These are phyloP conservation scores for Pilaira anomala DNA, from an alignment of 192 early-diverging fungal genomes.

Conservation along the genomic window DNA sequence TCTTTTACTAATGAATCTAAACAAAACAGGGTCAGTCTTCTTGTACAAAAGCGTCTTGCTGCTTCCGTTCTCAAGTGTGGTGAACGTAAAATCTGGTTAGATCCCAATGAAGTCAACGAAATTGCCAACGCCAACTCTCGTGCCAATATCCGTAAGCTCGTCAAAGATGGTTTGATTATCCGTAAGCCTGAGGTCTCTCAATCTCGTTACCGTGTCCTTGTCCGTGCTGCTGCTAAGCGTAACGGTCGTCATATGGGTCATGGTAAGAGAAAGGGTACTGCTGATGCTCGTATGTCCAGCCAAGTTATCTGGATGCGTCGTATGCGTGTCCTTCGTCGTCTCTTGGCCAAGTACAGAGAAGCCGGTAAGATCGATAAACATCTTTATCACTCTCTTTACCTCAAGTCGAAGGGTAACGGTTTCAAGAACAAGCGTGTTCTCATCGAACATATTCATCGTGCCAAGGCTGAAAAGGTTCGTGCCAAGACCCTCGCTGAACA, in stretches of 20 bases:
- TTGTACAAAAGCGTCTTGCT: constrained; percentile 93
- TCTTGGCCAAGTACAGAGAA: constrained; percentile 97
- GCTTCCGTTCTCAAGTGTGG: constrained; percentile 97
- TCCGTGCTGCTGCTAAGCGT: constrained; percentile 91
- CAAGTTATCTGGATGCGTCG: constrained; percentile 97
- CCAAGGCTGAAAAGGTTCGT: constrained; percentile 97
- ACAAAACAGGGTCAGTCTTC: constrained; percentile 72
- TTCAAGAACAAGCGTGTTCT: constrained; percentile 99
- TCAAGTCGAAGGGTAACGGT: constrained; percentile 99
- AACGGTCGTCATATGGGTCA: constrained; percentile 92
- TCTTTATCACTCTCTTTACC: constrained; percentile 92
- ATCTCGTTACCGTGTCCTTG: constrained; percentile 93
- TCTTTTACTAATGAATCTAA: too few relatives aligned
- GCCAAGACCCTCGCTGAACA: constrained; percentile 90
- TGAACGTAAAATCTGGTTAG: constrained; percentile 97
- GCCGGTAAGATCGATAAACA: constrained; percentile 96
- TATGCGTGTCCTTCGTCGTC: constrained; percentile 91
- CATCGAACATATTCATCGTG: constrained; percentile 99
- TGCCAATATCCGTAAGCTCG: constrained; percentile 94
- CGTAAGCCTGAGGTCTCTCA: constrained; percentile 83
- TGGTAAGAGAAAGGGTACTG: constrained; percentile 93
- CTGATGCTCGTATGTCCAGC: constrained; percentile 97
- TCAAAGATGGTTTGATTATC: constrained; percentile 97
- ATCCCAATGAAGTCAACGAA: constrained; percentile 94
- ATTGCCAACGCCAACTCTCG: constrained; percentile 98